Conservation (phyloP, 495 filamentous ascomycete species). For the Trichoderma orchidacearum region DNA sequence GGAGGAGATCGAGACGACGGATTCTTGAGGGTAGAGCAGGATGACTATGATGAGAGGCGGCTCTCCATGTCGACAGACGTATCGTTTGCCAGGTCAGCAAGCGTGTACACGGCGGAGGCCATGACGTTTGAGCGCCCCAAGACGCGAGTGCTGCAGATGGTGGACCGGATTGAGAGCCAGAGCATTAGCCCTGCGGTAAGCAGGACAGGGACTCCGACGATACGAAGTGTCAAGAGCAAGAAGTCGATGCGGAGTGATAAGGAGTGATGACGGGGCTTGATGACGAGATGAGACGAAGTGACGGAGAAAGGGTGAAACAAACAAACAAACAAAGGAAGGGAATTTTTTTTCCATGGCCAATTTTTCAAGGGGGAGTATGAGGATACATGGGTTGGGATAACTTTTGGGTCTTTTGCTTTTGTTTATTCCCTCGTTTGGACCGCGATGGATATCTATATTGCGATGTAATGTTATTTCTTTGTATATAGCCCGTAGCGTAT, state of each 20-base stretch:
- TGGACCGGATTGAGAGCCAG: conserved; percentile 27
- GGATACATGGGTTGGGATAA: neutral
- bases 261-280: neutral
- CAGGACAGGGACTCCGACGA: conserved; percentile 6
- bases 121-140: conserved; percentile 19
- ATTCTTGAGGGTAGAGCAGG: neutral
- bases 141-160: conserved; percentile 31
- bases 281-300: neutral
- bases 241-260: neutral
- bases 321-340: no score
- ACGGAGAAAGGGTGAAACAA: neutral
- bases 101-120: conserved; percentile 12
- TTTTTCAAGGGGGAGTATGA: neutral
- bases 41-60: neutral
- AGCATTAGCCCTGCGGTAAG: conserved; percentile 18
- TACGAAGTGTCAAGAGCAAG: neutral
- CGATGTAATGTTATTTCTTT: conserved; percentile 3
- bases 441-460: no score
- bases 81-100: neutral
- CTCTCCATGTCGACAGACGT: neutral
- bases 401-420: neutral
- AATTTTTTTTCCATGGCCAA: neutral
- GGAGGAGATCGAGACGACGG: conserved; percentile 5
- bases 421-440: neutral
- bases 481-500: neutral